Evolutionary conservation across 805 yeast species (phyloP).

Genomic region (Pichia deserticola): DNA sequence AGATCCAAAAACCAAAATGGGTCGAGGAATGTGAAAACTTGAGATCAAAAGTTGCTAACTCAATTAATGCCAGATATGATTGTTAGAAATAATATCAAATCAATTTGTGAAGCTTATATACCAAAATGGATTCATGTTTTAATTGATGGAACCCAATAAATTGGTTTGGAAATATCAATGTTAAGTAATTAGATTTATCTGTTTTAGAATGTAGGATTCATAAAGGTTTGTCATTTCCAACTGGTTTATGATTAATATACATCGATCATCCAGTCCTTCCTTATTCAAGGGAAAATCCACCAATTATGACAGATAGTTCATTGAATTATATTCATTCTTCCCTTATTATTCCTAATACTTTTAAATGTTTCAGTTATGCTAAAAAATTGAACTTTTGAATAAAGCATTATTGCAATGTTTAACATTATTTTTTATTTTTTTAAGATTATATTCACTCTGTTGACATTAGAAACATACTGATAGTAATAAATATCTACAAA

Average conservation of each 20-base stretch:
- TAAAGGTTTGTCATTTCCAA: constrained; percentile 4
- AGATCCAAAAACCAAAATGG: constrained; percentile 3
- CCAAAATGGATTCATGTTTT: constrained; percentile 7
- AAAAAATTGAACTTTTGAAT: constrained; percentile 1
- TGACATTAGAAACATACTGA: not conserved
- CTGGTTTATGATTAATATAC: constrained; percentile 1
- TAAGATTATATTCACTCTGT: not conserved
- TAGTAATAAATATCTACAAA: too few relatives aligned
- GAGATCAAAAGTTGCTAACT: not conserved
- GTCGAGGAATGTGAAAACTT: not conserved
- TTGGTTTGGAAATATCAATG: constrained; percentile 6
- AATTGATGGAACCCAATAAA: constrained; percentile 10
- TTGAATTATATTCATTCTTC: not conserved
- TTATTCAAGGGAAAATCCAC: not conserved
- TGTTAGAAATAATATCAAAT: constrained; percentile 4
- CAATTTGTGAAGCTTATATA: constrained; percentile 1
- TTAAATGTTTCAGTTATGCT: not conserved
- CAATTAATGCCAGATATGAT: not conserved
- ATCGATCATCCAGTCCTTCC: not conserved
- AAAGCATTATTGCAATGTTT: constrained; percentile 1
- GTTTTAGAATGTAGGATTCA: constrained; percentile 1
- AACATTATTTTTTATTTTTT: too few relatives aligned
- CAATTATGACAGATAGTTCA: not conserved
- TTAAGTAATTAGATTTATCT: constrained; percentile 1
- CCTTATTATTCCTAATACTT: not conserved